phyloP scores from a whole-genome alignment of 2,329 filamentous ascomycete species.

The Onygenales sp. region DNA sequence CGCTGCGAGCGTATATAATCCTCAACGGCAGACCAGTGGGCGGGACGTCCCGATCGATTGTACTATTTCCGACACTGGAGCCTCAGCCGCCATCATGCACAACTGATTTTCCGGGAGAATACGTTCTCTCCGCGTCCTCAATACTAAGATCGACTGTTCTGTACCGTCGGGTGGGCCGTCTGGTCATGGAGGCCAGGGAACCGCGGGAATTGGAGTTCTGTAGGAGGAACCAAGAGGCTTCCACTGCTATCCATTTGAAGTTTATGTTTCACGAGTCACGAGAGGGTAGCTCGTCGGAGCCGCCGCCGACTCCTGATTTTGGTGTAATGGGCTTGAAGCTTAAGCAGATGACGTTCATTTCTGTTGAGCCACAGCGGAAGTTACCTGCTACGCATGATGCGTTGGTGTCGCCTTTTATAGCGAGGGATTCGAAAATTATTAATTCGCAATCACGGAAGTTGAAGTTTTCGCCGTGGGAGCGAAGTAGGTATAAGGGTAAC shows the following conservation, averaged over 20 bases:
- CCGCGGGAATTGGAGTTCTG: slow-evolving; percentile 3
- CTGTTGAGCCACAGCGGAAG: slow-evolving; percentile 3
- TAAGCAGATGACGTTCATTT: slow-evolving; percentile 4
- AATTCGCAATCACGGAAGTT: slow-evolving; percentile 2
- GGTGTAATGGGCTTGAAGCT: slow-evolving; percentile 1
- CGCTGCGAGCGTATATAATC: slow-evolving; percentile 1
- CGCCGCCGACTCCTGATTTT: not conserved
- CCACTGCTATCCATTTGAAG: not conserved
- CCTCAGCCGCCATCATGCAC: slow-evolving; percentile 5
- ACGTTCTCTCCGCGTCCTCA: not conserved
- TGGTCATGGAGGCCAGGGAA: slow-evolving; percentile 3
- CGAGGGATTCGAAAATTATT: not conserved
- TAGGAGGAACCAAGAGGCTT: not conserved
- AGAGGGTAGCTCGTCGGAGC: not conserved
- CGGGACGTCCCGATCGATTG: not conserved
- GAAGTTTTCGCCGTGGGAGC: slow-evolving; percentile 4
- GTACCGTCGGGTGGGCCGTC: not conserved
- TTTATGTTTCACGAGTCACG: slow-evolving; percentile 1
- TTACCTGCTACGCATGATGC: slow-evolving; percentile 3
- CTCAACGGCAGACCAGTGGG: not conserved
- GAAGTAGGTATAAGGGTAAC: not conserved
- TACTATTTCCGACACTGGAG: slow-evolving; percentile 3
- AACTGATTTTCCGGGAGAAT: slow-evolving; percentile 5
- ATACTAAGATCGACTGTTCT: not conserved
- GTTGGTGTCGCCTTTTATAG: not conserved